phyloP scores from a whole-genome alignment of 441 rosid species.

The Bocquillonia castaneifolia region DNA sequence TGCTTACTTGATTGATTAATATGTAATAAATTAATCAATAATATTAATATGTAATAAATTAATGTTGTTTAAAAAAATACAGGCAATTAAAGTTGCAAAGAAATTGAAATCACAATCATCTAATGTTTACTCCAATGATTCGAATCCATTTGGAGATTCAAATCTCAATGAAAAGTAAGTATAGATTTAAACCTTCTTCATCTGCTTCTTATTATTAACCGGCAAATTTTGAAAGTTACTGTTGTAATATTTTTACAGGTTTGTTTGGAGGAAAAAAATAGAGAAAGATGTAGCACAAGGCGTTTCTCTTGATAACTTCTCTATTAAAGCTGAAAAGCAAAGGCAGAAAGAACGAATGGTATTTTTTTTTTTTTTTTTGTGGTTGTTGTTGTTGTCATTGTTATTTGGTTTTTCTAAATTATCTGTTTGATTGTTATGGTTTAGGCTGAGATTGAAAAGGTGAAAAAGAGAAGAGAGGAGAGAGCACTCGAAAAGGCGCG shows the following conservation, averaged over 20 bases:
- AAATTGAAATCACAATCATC: constrained; percentile 67
- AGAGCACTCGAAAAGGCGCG: constrained; percentile 85
- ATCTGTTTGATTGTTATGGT: constrained; percentile 11
- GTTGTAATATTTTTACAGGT: constrained; percentile 38
- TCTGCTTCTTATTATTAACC: background rate
- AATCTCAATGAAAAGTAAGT: constrained; percentile 81
- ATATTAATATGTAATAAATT: no score
- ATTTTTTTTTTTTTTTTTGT: no score
- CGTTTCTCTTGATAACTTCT: constrained; percentile 55
- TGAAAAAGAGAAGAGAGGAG: constrained; percentile 95
- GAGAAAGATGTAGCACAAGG: constrained; percentile 75
- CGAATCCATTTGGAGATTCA: constrained; percentile 92
- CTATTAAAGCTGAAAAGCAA: constrained; percentile 80
- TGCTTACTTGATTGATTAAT: background rate
- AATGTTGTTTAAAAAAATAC: constrained; percentile 14
- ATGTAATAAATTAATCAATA: background rate
- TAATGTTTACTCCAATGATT: constrained; percentile 86
- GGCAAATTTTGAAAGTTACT: background rate
- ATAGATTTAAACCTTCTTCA: no score
- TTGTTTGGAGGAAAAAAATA: constrained; percentile 92
- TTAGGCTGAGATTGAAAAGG: constrained; percentile 92
- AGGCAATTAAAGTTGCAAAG: constrained; percentile 76
- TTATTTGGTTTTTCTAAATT: constrained; percentile 7
- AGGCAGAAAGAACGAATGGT: constrained; percentile 81
- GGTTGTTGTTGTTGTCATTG: no score